These are phyloP conservation scores for Lepraria neglecta DNA, from an alignment of 495 filamentous ascomycete genomes.

Conservation along the genomic window DNA sequence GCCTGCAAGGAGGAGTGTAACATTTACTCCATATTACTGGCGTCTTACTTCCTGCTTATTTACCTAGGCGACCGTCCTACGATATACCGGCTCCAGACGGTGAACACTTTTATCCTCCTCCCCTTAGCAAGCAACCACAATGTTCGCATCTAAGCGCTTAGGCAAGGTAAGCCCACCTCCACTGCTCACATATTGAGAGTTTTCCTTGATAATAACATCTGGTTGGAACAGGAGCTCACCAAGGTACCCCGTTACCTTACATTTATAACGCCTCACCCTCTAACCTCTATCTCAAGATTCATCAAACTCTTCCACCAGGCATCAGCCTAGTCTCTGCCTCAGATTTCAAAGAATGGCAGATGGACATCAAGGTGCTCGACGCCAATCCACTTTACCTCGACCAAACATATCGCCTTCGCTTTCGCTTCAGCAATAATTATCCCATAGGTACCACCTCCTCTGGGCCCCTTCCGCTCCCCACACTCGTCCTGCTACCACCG, in stretches of 20 bases:
- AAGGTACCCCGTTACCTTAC: slow-evolving; percentile 7
- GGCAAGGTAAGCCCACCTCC: slow-evolving; percentile 37
- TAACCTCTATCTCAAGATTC: slow-evolving; percentile 33
- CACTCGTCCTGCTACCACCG: neutral
- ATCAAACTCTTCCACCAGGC: slow-evolving; percentile 54
- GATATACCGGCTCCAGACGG: too few relatives aligned
- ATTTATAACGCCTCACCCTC: neutral
- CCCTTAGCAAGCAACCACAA: slow-evolving; percentile 10
- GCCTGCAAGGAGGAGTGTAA: neutral
- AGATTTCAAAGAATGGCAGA: slow-evolving; percentile 80
- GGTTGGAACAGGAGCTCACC: slow-evolving; percentile 19
- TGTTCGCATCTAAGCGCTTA: slow-evolving; percentile 46
- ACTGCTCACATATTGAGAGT: neutral
- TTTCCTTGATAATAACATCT: neutral
- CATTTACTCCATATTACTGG: neutral
- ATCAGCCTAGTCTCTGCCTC: slow-evolving; percentile 75
- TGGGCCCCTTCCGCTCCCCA: neutral
- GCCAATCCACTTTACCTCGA: slow-evolving; percentile 81
- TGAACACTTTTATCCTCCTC: too few relatives aligned
- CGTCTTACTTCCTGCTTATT: neutral
- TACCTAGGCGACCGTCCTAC: neutral
- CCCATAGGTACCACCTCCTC: slow-evolving; percentile 65
- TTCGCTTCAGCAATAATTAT: slow-evolving; percentile 75
- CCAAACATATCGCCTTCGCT: slow-evolving; percentile 79
- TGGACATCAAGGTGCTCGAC: slow-evolving; percentile 89